Conservation (phyloP, 2,329 filamentous ascomycete genomes). For the Verticillium zaregamsianum region DNA sequence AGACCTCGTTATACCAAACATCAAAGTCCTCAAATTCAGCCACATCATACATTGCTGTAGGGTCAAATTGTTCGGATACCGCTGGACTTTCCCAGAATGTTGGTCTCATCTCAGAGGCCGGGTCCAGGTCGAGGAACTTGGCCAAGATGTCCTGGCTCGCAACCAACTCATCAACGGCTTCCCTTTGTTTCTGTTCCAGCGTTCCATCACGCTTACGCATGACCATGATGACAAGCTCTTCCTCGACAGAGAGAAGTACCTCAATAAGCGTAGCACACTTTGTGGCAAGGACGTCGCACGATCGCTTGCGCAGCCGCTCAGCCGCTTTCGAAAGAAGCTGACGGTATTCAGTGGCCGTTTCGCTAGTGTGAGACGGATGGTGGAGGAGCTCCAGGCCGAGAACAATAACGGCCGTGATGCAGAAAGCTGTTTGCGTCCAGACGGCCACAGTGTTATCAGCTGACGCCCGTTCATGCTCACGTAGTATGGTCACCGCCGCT, state of each 20-base stretch:
- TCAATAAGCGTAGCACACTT: constrained; percentile 17
- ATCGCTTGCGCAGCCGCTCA: constrained; percentile 10
- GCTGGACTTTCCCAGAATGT: not conserved
- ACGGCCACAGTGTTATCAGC: constrained; percentile 15
- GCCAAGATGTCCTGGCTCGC: not conserved
- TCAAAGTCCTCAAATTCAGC: not conserved
- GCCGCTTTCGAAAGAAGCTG: not conserved
- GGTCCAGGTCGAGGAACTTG: not conserved
- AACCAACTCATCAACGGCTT: not conserved
- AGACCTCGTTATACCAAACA: constrained; percentile 1
- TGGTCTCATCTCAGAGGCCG: not conserved
- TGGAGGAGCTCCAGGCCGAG: constrained; percentile 18
- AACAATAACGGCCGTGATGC: constrained; percentile 18
- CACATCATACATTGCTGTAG: not conserved
- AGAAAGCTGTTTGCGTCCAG: constrained; percentile 22
- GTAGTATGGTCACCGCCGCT: constrained; percentile 29
- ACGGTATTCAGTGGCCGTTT: constrained; percentile 8
- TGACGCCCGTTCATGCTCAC: constrained; percentile 16
- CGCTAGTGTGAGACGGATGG: constrained; percentile 7
- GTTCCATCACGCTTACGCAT: constrained; percentile 7
- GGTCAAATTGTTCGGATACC: not conserved
- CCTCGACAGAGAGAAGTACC: constrained; percentile 13
- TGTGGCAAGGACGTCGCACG: constrained; percentile 14
- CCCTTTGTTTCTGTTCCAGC: not conserved
- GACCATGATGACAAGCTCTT: constrained; percentile 13